Evolutionary conservation across 2,329 filamentous ascomycete species (phyloP), one percentile per base, ranked within the genome.

Genomic region (Pseudocercospora crystallina): DNA sequence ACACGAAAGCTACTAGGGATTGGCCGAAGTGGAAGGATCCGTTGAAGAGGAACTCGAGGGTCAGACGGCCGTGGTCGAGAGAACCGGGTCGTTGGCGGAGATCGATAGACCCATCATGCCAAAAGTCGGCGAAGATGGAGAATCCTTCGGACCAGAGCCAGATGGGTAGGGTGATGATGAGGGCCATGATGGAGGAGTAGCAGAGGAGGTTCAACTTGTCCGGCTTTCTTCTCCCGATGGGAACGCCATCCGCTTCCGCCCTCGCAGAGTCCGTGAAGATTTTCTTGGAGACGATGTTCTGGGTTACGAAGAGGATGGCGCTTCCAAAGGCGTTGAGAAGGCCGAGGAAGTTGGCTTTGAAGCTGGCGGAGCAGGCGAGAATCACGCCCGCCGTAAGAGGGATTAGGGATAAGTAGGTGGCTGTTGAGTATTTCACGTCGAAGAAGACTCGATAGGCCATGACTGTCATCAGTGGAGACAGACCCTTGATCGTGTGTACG

Each of bases 201-300:
- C 89, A 97, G 3, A 99, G 79, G 13, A 99, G 78, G 67, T 99
- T 99, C 35, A 99, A 82, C 73, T 99, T 99, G 74, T 99, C 94
- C 13, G 96, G 80, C 72, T 96, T 97, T 55, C 85, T 84, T 37
- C 83, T 81, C 48, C 81, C 80, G 10, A 78, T 72, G 0, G 80
- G 78, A 1, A 81, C 81, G 2, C 76, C 73, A 47, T 96, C 89
- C 7, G 85, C 83, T 71, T 96, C 92, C 2, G 89, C 88, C 51
- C 85, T 85, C 5, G 90, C 86, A 5, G 89, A 90, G 67, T 96
- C 91, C 69, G 96, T 99, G 77, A 99, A 99, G 8, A 99, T 83
- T 59, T 90, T 89, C 73, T 99, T 99, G 14, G 92, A 97, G 60
- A 96, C 95, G 50, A 99, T 99, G 67, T 99, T 99, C 68, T 99